Percentiles rank a stretch among this genome's conserved stretches.
These are phyloP conservation scores for Yamadazyma endophytica DNA, from an alignment of 805 yeast genomes.

Conservation along the genomic window DNA sequence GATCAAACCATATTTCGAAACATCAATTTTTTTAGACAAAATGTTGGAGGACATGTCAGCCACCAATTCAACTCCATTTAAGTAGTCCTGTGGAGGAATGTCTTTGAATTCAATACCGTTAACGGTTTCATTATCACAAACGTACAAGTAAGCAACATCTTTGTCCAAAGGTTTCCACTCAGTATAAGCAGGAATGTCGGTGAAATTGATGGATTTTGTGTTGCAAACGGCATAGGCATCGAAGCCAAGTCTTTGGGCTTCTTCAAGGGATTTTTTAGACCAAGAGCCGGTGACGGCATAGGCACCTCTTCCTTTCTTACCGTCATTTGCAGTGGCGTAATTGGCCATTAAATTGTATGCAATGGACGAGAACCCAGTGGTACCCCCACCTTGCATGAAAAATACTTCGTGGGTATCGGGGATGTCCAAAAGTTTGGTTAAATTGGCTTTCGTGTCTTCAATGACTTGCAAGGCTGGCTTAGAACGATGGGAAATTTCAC, in stretches of 20 bases:
- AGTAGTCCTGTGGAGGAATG: constrained; percentile 49
- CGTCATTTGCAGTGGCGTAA: constrained; percentile 59
- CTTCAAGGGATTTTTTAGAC: constrained; percentile 86
- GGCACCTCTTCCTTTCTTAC: constrained; percentile 74
- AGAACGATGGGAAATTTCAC: constrained; percentile 96
- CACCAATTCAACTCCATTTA: constrained; percentile 72
- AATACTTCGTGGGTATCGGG: constrained; percentile 94
- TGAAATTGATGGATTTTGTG: constrained; percentile 58
- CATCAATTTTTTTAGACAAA: constrained; percentile 75
- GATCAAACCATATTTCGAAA: constrained; percentile 79
- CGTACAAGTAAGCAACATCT: constrained; percentile 77
- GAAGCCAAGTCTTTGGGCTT: constrained; percentile 78
- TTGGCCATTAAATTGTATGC: constrained; percentile 79
- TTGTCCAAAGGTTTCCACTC: constrained; percentile 59
- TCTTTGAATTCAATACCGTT: constrained; percentile 79
- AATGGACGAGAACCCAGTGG: constrained; percentile 88
- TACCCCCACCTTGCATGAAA: constrained; percentile 97
- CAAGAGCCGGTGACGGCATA: constrained; percentile 91
- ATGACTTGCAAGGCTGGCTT: constrained; percentile 74
- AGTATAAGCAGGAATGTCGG: constrained; percentile 58
- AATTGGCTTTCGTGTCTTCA: constrained; percentile 66
- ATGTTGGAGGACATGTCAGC: constrained; percentile 96
- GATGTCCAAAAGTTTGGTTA: constrained; percentile 60
- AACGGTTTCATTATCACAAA: constrained; percentile 97
- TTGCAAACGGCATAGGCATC: constrained; percentile 68